Evolutionary conservation across 345 rosid genomes (phyloP).

Genomic region (Citrus mangshanensis): DNA sequence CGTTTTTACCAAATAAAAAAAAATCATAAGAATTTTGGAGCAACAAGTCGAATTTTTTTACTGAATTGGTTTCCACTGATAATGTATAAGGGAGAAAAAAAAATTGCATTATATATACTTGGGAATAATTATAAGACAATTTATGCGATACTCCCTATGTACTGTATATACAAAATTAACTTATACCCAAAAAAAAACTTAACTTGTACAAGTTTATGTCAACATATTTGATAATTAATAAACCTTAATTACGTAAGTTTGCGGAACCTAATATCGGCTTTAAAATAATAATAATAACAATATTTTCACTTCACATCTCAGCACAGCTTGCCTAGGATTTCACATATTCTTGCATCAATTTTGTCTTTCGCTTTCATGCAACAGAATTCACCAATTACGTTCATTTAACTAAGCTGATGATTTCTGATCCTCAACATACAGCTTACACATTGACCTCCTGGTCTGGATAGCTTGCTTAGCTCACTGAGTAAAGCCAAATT

Average conservation of each 20-base stretch:
- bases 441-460: not conserved
- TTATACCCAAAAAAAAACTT: too few species aligned
- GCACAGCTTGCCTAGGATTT: constrained; percentile 3
- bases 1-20: too few species aligned
- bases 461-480: not conserved
- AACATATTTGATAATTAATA: not conserved
- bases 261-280: not conserved
- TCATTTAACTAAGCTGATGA: not conserved
- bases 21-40: too few species aligned
- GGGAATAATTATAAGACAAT: not conserved
- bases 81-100: too few species aligned
- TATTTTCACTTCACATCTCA: not conserved
- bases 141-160: not conserved
- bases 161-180: too few species aligned
- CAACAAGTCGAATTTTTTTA: too few species aligned
- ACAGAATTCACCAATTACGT: not conserved
- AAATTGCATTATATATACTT: too few species aligned
- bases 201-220: not conserved
- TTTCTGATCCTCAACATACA: not conserved
- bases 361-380: not conserved
- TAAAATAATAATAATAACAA: too few species aligned
- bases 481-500: not conserved
- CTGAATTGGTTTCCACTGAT: too few species aligned
- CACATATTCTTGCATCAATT: not conserved
- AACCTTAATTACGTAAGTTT: not conserved